Evolutionary conservation across 495 filamentous ascomycete species (phyloP).

Genomic region (Cryomyces antarcticus): DNA sequence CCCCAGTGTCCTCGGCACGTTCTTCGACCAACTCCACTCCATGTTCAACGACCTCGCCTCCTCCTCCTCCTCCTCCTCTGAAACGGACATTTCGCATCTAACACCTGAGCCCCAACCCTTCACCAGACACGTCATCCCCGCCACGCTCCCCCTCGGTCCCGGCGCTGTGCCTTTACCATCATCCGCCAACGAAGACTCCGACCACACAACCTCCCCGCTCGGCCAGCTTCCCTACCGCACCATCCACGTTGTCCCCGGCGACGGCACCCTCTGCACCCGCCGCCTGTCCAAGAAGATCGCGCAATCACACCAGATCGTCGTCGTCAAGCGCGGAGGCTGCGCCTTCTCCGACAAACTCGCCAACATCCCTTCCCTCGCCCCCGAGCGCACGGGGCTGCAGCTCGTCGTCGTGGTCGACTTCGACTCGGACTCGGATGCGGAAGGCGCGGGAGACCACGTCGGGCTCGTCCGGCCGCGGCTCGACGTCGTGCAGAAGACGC

Average conservation of each 20-base stretch:
- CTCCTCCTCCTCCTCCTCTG: constrained; percentile 12
- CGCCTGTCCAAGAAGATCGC: constrained; percentile 38
- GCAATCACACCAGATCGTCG: constrained; percentile 54
- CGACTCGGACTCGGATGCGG: constrained; percentile 15
- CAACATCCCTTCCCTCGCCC: constrained; percentile 60
- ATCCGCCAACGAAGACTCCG: neutral
- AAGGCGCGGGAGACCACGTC: constrained; percentile 7
- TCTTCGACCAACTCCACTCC: constrained; percentile 23
- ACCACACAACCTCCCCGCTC: constrained; percentile 11
- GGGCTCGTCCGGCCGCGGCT: constrained; percentile 50
- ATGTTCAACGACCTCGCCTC: constrained; percentile 26
- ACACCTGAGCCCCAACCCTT: constrained; percentile 13
- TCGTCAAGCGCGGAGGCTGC: constrained; percentile 71
- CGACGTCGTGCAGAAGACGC: constrained; percentile 52
- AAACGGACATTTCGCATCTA: neutral
- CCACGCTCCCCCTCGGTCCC: constrained; percentile 48
- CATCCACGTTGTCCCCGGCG: constrained; percentile 46
- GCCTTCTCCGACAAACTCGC: constrained; percentile 64
- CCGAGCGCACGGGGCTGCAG: constrained; percentile 36
- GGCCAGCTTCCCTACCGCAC: constrained; percentile 10
- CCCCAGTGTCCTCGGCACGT: neutral
- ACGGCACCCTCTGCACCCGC: constrained; percentile 36
- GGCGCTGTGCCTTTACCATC: constrained; percentile 54
- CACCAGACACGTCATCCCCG: constrained; percentile 34
- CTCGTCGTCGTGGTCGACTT: constrained; percentile 64